Conservation (phyloP, 2,329 filamentous ascomycete genomes). For the Huntiella abstrusa region DNA sequence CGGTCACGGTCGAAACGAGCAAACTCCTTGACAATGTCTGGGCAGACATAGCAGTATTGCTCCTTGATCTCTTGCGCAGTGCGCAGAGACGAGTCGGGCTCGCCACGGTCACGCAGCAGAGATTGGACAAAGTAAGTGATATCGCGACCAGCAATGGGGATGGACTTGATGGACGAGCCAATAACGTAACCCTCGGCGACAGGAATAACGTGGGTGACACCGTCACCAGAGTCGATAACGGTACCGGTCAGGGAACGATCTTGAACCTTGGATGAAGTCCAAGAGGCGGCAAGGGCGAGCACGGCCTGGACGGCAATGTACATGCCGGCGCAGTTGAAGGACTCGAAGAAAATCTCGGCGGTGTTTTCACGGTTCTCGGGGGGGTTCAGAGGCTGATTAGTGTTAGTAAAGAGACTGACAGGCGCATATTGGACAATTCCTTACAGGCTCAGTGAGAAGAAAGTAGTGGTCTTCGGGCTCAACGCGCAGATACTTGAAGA, state of each 20-base stretch:
- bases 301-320: slow-evolving; percentile 98
- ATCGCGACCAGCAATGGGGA: slow-evolving; percentile 91
- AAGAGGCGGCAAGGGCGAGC: slow-evolving; percentile 85
- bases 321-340: slow-evolving; percentile 96
- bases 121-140: slow-evolving; percentile 99
- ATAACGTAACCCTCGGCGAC: slow-evolving; percentile 98
- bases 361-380: slow-evolving; percentile 98
- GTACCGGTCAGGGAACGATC: slow-evolving; percentile 92
- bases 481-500: slow-evolving; percentile 97
- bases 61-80: slow-evolving; percentile 98
- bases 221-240: slow-evolving; percentile 95
- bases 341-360: slow-evolving; percentile 99
- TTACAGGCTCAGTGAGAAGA: slow-evolving; percentile 82
- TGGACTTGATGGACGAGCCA: slow-evolving; percentile 96
- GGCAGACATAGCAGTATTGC: slow-evolving; percentile 94
- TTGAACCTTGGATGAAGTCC: slow-evolving; percentile 95
- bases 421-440: background rate
- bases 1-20: slow-evolving; percentile 84
- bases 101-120: slow-evolving; percentile 82
- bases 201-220: slow-evolving; percentile 96
- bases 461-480: slow-evolving; percentile 99
- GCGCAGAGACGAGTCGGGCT: slow-evolving; percentile 91
- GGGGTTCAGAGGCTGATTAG: slow-evolving; percentile 67
- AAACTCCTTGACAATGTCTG: slow-evolving; percentile 98
- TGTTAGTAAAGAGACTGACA: background rate